Percentiles rank a stretch among this genome's conserved stretches.
phyloP scores from a whole-genome alignment of 768 basidiomycete genomes.

The Clathrus columnatus region DNA sequence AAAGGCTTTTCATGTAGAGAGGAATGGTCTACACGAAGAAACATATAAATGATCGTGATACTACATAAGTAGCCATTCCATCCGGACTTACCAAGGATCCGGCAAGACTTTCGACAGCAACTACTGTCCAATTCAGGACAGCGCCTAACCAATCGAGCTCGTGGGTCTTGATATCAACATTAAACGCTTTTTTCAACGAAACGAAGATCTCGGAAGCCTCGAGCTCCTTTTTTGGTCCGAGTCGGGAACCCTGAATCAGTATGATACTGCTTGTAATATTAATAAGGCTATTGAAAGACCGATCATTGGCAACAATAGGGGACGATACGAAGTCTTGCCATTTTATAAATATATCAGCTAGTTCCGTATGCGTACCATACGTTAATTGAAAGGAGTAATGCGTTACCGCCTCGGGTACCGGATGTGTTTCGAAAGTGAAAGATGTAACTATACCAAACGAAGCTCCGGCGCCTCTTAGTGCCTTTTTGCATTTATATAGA shows the following conservation, averaged over 20 bases:
- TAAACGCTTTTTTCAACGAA: background rate
- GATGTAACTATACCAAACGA: conserved; percentile 25
- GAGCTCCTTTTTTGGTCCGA: background rate
- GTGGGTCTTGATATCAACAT: background rate
- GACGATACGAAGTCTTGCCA: conserved; percentile 1
- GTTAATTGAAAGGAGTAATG: background rate
- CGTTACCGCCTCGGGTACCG: conserved; percentile 16
- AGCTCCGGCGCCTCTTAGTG: conserved; percentile 23
- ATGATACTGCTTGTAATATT: background rate
- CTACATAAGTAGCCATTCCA: too few relatives aligned
- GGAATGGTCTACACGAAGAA: background rate
- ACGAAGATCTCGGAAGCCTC: background rate
- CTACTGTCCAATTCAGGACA: too few relatives aligned
- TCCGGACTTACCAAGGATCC: background rate
- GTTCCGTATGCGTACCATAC: background rate
- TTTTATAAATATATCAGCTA: background rate
- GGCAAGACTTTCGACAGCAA: background rate
- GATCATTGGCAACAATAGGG: background rate
- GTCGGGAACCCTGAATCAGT: background rate
- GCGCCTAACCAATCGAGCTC: conserved; percentile 1
- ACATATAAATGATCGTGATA: background rate
- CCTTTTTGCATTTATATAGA: conserved; percentile 12
- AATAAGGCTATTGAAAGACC: background rate
- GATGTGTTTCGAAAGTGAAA: conserved; percentile 20
- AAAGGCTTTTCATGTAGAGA: conserved; percentile 1